Percentiles rank a stretch among this genome's conserved stretches.
These are phyloP conservation scores for Petunia axillaris DNA, from an alignment of 257 asterid species.

Conservation along the genomic window DNA sequence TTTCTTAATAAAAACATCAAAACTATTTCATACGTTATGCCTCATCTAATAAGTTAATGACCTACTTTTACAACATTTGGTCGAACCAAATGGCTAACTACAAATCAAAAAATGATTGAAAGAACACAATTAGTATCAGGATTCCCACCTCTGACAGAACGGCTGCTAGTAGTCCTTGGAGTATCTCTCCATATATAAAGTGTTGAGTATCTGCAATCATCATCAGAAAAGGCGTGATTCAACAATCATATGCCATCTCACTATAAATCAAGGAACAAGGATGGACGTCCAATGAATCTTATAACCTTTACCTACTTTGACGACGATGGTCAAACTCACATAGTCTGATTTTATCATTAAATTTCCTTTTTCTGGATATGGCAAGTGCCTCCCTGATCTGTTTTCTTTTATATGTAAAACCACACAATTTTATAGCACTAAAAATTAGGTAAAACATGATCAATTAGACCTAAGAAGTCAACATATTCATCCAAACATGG, in stretches of 20 bases:
- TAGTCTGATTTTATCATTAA: background rate
- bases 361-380: too few species aligned
- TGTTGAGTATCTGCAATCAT: background rate
- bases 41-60: background rate
- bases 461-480: background rate
- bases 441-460: background rate
- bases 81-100: background rate
- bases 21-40: background rate
- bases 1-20: too few species aligned
- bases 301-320: background rate
- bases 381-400: too few species aligned
- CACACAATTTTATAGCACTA: background rate
- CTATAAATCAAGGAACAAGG: background rate
- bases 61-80: background rate
- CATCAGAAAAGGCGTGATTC: background rate
- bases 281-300: background rate
- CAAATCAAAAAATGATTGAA: background rate
- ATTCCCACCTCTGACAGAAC: background rate
- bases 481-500: background rate
- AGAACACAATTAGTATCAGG: background rate
- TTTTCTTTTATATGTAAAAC: background rate
- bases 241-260: background rate
- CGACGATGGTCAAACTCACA: background rate
- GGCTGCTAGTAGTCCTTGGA: background rate
- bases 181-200: background rate